These are phyloP conservation scores for Penicillium cinerascens DNA, from an alignment of 495 filamentous ascomycete genomes.

Conservation along the genomic window DNA sequence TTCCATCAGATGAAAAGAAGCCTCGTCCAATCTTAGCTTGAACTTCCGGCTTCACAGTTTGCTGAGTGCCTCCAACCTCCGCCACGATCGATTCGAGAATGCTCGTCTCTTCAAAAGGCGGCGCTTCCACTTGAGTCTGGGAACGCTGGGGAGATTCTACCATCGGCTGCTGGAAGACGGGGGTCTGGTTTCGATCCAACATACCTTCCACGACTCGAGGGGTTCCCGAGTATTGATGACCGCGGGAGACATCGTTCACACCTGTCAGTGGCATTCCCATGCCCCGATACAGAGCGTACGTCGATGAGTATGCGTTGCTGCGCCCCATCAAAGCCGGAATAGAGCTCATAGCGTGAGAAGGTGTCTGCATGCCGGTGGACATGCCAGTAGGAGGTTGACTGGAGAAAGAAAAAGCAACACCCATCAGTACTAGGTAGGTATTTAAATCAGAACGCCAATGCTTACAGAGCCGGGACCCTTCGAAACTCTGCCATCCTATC, in stretches of 20 bases:
- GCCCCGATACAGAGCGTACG: slow-evolving; percentile 35
- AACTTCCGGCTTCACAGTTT: slow-evolving; percentile 69
- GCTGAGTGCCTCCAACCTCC: slow-evolving; percentile 35
- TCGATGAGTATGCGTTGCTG: slow-evolving; percentile 32
- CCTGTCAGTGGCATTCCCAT: slow-evolving; percentile 32
- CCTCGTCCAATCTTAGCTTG: slow-evolving; percentile 87
- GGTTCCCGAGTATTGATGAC: slow-evolving; percentile 31
- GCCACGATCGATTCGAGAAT: slow-evolving; percentile 57
- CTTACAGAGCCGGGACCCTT: slow-evolving; percentile 45
- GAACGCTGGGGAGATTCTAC: slow-evolving; percentile 34
- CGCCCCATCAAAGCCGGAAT: slow-evolving; percentile 33
- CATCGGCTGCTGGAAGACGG: slow-evolving; percentile 30
- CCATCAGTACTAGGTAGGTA: slow-evolving; percentile 15
- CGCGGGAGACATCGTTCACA: slow-evolving; percentile 33
- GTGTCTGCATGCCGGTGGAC: slow-evolving; percentile 32
- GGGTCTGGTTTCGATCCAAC: slow-evolving; percentile 32
- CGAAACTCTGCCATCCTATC: slow-evolving; percentile 43
- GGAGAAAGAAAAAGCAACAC: slow-evolving; percentile 1
- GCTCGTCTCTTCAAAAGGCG: slow-evolving; percentile 59
- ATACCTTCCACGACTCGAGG: slow-evolving; percentile 34
- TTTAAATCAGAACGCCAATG: background rate
- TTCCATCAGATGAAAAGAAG: slow-evolving; percentile 78
- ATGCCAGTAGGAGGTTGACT: slow-evolving; percentile 40
- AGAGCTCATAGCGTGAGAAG: slow-evolving; percentile 23
- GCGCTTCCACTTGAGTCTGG: slow-evolving; percentile 33